Conservation (phyloP, 306 rosid genomes). For the Cajanus cajan region DNA sequence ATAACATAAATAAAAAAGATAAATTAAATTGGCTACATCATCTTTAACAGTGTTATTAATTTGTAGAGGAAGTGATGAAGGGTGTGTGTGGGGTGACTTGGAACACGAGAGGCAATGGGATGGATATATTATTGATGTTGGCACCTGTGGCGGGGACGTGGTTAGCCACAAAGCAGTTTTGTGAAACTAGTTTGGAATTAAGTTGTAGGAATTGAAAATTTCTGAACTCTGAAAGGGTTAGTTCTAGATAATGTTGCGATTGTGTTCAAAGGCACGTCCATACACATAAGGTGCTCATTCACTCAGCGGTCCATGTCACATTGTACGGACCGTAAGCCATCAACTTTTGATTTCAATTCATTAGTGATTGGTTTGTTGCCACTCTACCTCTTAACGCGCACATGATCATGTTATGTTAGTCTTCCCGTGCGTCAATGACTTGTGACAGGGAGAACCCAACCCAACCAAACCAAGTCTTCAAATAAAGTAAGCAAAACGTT, state of each 20-base stretch:
- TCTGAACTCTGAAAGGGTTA: slow-evolving; percentile 4
- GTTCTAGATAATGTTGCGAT: slow-evolving; percentile 31
- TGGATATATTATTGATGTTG: slow-evolving; percentile 17
- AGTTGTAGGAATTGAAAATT: slow-evolving; percentile 24
- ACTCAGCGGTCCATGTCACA: slow-evolving; percentile 36
- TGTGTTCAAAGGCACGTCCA: slow-evolving; percentile 24
- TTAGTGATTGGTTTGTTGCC: slow-evolving; percentile 13
- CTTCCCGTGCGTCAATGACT: slow-evolving; percentile 12
- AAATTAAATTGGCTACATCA: no score
- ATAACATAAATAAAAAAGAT: no score
- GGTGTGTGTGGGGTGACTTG: not conserved
- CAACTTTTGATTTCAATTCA: slow-evolving; percentile 23
- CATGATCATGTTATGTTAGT: slow-evolving; percentile 25
- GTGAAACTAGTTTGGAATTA: not conserved
- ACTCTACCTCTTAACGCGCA: slow-evolving; percentile 19
- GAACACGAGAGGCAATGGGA: not conserved
- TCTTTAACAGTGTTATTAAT: no score
- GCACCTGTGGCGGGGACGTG: slow-evolving; percentile 22
- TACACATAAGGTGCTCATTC: slow-evolving; percentile 31
- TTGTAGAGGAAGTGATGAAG: not conserved
- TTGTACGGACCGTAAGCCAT: slow-evolving; percentile 36
- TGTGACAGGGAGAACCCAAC: not conserved
- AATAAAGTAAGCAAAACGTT: not conserved
- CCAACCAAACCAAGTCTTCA: not conserved
- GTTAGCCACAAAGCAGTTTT: not conserved